These are phyloP conservation scores for Amaranthus palmeri DNA, from an alignment of 148 eudicot species.

Conservation along the genomic window DNA sequence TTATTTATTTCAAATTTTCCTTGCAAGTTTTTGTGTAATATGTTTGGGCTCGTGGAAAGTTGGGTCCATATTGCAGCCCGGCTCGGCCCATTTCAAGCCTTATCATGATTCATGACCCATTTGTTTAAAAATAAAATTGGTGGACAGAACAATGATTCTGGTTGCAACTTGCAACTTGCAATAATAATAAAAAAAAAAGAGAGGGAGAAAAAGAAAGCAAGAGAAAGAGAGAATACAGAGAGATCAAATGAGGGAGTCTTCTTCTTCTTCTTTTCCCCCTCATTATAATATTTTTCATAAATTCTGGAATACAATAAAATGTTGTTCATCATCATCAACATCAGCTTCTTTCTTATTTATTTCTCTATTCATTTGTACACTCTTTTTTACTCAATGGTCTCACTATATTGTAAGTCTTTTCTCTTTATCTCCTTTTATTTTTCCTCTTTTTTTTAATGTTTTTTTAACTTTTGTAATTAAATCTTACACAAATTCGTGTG, in stretches of 20 bases:
- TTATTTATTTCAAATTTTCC: no score
- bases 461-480: not conserved
- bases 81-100: no score
- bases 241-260: conserved; percentile 9
- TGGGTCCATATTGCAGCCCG: no score
- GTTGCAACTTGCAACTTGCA: not conserved
- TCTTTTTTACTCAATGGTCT: conserved; percentile 26
- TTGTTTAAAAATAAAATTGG: no score
- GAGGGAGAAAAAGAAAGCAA: not conserved
- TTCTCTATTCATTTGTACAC: conserved; percentile 15
- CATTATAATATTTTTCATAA: not conserved
- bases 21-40: no score
- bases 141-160: not conserved
- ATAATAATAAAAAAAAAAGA: not conserved
- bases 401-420: conserved; percentile 23
- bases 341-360: conserved; percentile 22
- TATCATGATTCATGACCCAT: no score
- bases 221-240: not conserved
- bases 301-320: conserved; percentile 9
- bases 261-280: not conserved
- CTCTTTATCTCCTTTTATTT: not conserved
- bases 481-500: not conserved
- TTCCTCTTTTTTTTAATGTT: not conserved
- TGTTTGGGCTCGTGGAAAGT: no score
- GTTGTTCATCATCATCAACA: conserved; percentile 2